These are phyloP conservation scores for Kluyveromyces wickerhamii DNA, from an alignment of 805 yeast genomes.

Conservation along the genomic window DNA sequence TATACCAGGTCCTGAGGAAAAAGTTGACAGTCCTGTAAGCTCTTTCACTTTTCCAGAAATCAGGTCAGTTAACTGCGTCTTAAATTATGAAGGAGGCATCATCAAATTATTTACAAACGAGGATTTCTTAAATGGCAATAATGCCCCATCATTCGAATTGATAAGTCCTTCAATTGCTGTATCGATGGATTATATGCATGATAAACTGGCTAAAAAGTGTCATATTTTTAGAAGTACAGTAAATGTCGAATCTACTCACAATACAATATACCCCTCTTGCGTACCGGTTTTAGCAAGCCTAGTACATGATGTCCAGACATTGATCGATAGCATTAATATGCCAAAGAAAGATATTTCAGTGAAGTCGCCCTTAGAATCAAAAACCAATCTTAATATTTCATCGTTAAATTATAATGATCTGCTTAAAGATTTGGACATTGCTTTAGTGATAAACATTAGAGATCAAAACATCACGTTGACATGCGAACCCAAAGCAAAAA, in stretches of 20 bases:
- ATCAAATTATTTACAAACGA: conserved; percentile 35
- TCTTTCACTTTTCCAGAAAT: conserved; percentile 19
- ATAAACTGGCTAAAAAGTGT: conserved; percentile 10
- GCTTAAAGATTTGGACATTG: conserved; percentile 50
- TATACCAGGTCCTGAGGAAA: background rate
- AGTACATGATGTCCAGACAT: conserved; percentile 38
- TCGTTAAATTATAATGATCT: conserved; percentile 32
- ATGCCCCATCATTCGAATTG: conserved; percentile 46
- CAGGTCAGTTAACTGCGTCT: conserved; percentile 40
- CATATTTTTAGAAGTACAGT: conserved; percentile 25
- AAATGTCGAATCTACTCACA: conserved; percentile 48
- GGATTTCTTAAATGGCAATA: conserved; percentile 34
- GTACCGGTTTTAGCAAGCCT: conserved; percentile 70
- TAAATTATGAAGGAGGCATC: conserved; percentile 64
- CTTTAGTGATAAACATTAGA: conserved; percentile 55
- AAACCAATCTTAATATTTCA: background rate
- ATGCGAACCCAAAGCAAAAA: conserved; percentile 92
- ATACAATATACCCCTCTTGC: conserved; percentile 61
- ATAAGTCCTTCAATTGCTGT: conserved; percentile 71
- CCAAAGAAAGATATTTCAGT: conserved; percentile 5
- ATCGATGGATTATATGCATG: conserved; percentile 40
- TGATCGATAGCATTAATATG: conserved; percentile 33
- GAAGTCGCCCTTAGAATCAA: conserved; percentile 8
- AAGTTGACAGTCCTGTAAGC: conserved; percentile 2
- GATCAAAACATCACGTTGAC: conserved; percentile 71